Percentiles rank a stretch among this genome's conserved stretches.
Conservation (phyloP, 1,284 basidiomycete genomes). For the Cerrena zonata region DNA sequence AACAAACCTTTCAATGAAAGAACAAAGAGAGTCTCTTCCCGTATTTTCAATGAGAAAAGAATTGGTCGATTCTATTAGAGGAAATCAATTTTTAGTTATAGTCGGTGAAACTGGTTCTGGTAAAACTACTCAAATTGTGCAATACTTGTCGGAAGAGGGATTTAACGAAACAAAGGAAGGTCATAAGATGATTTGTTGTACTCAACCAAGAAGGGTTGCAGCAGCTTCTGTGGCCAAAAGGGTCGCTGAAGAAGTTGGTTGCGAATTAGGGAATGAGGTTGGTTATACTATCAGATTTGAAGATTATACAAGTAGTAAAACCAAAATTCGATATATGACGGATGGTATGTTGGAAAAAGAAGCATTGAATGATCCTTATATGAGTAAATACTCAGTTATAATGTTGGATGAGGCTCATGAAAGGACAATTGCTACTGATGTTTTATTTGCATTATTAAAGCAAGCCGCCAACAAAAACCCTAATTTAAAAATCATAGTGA, state of each 20-base stretch:
- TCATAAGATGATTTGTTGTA: slow-evolving; percentile 90
- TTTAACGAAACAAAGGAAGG: slow-evolving; percentile 71
- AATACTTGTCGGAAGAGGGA: slow-evolving; percentile 73
- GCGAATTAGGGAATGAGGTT: slow-evolving; percentile 92
- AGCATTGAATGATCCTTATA: slow-evolving; percentile 90
- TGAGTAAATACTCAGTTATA: slow-evolving; percentile 87
- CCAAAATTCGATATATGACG: slow-evolving; percentile 99
- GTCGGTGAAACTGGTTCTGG: slow-evolving; percentile 86
- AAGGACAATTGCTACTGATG: slow-evolving; percentile 94
- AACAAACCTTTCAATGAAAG: too few relatives aligned
- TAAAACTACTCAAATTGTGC: too few relatives aligned
- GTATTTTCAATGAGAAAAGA: neutral
- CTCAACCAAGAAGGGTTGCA: slow-evolving; percentile 95
- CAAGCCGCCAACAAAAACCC: slow-evolving; percentile 91
- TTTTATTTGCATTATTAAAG: slow-evolving; percentile 94
- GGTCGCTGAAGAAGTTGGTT: slow-evolving; percentile 96
- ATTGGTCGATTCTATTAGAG: slow-evolving; percentile 5
- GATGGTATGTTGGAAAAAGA: slow-evolving; percentile 98
- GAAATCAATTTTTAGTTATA: slow-evolving; percentile 89
- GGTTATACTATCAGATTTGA: slow-evolving; percentile 99
- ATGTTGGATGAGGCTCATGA: slow-evolving; percentile 99
- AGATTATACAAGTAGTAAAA: slow-evolving; percentile 95
- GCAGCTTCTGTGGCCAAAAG: slow-evolving; percentile 98
- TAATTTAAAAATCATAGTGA: slow-evolving; percentile 96
- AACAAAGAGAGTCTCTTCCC: slow-evolving; percentile 32